Evolutionary conservation across 2,329 filamentous ascomycete genomes (phyloP).

Genomic region (Xylariaceae sp.): DNA sequence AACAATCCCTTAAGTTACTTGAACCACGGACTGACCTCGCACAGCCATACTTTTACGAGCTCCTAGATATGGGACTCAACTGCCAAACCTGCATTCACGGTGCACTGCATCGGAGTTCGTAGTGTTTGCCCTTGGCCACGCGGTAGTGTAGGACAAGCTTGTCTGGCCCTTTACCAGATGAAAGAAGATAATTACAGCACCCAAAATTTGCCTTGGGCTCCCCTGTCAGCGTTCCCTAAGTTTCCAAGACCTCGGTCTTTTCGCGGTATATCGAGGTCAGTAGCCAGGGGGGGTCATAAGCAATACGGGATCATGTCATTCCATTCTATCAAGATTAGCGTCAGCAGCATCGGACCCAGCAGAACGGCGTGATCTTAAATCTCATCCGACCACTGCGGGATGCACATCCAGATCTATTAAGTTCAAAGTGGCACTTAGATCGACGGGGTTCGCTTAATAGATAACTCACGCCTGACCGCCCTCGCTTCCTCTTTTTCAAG

Average conservation of each 20-base stretch:
- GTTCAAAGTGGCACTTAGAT: conserved; percentile 25
- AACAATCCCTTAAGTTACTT: too few species aligned
- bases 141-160: too few species aligned
- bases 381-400: conserved; percentile 28
- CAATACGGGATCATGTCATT: conserved; percentile 21
- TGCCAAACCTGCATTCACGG: conserved; percentile 41
- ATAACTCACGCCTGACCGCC: background rate
- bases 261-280: conserved; percentile 10
- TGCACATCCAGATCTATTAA: conserved; percentile 22
- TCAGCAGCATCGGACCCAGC: conserved; percentile 40
- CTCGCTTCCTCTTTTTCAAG: background rate
- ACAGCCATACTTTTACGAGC: conserved; percentile 6
- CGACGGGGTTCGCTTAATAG: conserved; percentile 19
- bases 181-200: conserved; percentile 5
- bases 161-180: conserved; percentile 22
- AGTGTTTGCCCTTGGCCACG: conserved; percentile 32
- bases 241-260: conserved; percentile 7
- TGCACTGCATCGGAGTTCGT: conserved; percentile 36
- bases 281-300: conserved; percentile 3
- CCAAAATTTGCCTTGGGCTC: background rate
- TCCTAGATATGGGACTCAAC: conserved; percentile 21
- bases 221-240: background rate
- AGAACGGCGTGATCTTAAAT: conserved; percentile 38
- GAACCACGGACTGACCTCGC: background rate
- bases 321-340: conserved; percentile 29